Evolutionary conservation across 2,329 filamentous ascomycete genomes (phyloP), one percentile per base, ranked within the genome.

Genomic region (Epicoccum nigrum): DNA sequence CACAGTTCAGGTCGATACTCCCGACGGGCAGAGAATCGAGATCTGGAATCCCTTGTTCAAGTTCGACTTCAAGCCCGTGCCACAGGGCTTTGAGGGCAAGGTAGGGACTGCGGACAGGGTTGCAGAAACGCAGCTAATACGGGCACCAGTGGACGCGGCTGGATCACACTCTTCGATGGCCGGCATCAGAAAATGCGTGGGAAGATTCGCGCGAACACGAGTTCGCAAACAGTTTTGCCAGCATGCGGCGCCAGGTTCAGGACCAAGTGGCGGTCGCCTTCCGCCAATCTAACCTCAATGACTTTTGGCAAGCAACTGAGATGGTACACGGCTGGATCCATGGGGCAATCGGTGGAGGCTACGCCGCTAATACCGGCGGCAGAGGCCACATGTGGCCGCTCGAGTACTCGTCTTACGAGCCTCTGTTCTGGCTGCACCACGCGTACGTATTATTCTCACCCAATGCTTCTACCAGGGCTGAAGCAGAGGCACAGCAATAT

Each of bases 371-470:
- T 11, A 20, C 48, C 9, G 48, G 34, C 16, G 35, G 50, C 9
- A 20, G 80, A 28, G 87, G 88, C 1, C 87, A 90, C 62, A 88
- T 93, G 85, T 84, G 85, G 39, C 87, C 86, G 61, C 82, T 90
- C 12, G 63, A 70, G 9, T 87, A 89, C 60, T 90, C 90, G 2
- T 83, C 88, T 0, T 94, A 90, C 64, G 90, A 95, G 60, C 90
- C 90, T 0, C 75, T 91, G 12, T 74, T 74, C 45, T 67, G 64
- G 68, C 57, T 74, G 2, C 69, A 72, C 45, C 71, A 74, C 63
- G 63, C 71, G 76, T 77, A 58, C 52, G 74, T 61, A 12, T 12
- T n/a, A 6, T 16, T 9, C 35, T n/a, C 6, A 6, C 4, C 2
- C 23, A 17, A 11, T 21, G 30, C 4, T 15, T 7, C 34, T 2